A percentile compares a stretch with the other conserved stretches of the same genome.
Evolutionary conservation across 2,329 filamentous ascomycete species (phyloP).

Genomic region (Parastagonospora avenae): DNA sequence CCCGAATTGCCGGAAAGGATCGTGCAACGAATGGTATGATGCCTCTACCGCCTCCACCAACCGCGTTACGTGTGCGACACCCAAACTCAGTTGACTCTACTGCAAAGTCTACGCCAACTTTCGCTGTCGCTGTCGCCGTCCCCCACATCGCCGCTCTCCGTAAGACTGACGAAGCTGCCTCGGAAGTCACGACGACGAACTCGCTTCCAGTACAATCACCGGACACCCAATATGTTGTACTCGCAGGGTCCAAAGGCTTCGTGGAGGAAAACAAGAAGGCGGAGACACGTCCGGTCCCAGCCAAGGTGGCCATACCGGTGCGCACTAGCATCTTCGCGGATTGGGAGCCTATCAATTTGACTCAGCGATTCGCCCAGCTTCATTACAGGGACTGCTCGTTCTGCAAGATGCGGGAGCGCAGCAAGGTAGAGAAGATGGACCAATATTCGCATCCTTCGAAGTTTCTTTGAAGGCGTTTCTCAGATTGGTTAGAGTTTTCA

Average conservation of each 20-base stretch:
- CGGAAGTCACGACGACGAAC: neutral
- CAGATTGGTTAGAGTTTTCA: neutral
- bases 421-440: neutral
- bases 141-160: neutral
- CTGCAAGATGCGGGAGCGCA: slow-evolving; percentile 6
- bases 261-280: neutral
- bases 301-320: neutral
- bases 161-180: neutral
- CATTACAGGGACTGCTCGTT: slow-evolving; percentile 17
- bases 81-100: neutral
- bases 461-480: neutral
- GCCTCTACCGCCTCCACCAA: neutral
- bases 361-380: slow-evolving; percentile 4
- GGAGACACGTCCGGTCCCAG: neutral
- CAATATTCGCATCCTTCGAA: neutral
- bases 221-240: neutral
- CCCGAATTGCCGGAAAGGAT: slow-evolving; percentile 4
- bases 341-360: slow-evolving; percentile 8
- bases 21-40: neutral
- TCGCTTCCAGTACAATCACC: neutral
- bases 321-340: neutral
- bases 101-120: neutral
- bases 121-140: neutral
- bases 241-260: neutral
- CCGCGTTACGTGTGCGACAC: neutral